Base-by-base conservation (phyloP, 2,329 filamentous ascomycete genomes). In the Rhynchosporium graminicola region DNA sequence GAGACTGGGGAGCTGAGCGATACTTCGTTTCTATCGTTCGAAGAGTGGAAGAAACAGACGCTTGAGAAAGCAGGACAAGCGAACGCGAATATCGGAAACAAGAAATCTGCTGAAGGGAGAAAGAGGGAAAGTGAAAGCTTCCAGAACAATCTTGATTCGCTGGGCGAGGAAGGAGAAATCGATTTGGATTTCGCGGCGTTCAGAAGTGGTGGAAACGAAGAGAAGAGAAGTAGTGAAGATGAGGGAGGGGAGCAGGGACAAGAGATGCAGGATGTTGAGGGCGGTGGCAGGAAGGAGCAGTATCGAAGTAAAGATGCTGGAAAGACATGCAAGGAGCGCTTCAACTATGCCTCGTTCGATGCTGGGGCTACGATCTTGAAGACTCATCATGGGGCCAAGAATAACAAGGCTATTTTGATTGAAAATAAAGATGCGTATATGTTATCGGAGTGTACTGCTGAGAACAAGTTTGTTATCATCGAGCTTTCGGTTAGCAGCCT, bases 371-470 rank as follows among this genome's bases (percentile, higher is more conserved):
- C 92, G 0, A 86, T 98, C 33, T 81, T 97, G 65, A 98, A 98
- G 79, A 91, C 91, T 2, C 96, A 96, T 72, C 81, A 85, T 3
- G 88, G 93, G 65, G 90, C 91, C 60, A 96, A 95, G 75, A 96
- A 95, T 65, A 83, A 92, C 15, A 96, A 92, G 63, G 88, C 93
- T 13, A 89, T 99, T 13, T 78, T 99, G 47, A 87, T 96, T 47
- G 95, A 99, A 79, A 97, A 97, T 78, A 98, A 98, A 78, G 95
- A 99, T 77, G 94, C 91, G 67, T 99, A 99, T 76, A 97, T 99
- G 92, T 83, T 98, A 51, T 91, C 97, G 68, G 91, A 94, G 74
- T 99, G 95, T 76, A 87, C 87, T 4, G 87, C 87, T 26, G 80
- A 88, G 69, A 94, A 96, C 78, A 98, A 98, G 76, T 97, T 96